Evolutionary conservation across 768 basidiomycete species (phyloP).

Genomic region (Myochromella boudieri): DNA sequence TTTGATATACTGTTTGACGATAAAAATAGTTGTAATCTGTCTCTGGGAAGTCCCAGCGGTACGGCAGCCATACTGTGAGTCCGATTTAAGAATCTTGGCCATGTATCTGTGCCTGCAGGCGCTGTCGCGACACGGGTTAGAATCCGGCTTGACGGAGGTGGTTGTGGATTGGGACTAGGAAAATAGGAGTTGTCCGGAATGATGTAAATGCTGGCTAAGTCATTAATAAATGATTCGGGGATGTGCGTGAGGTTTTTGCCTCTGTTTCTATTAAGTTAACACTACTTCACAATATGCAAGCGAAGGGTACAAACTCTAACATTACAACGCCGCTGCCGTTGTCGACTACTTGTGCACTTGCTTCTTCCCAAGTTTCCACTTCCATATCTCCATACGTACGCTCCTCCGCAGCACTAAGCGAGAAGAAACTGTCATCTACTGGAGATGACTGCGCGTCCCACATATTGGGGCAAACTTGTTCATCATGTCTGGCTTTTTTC

Average conservation of each 20-base stretch:
- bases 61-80: slow-evolving; percentile 30
- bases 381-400: slow-evolving; percentile 30
- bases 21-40: slow-evolving; percentile 58
- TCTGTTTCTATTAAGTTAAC: slow-evolving; percentile 25
- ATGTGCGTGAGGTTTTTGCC: slow-evolving; percentile 44
- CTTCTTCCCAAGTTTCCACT: slow-evolving; percentile 47
- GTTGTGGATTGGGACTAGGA: slow-evolving; percentile 7
- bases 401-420: background rate
- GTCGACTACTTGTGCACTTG: slow-evolving; percentile 43
- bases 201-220: slow-evolving; percentile 46
- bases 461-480: background rate
- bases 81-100: slow-evolving; percentile 19
- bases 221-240: slow-evolving; percentile 45
- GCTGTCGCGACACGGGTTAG: slow-evolving; percentile 35
- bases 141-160: slow-evolving; percentile 18
- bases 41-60: slow-evolving; percentile 39
- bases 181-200: slow-evolving; percentile 34
- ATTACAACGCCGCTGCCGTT: slow-evolving; percentile 48
- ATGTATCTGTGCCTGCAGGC: slow-evolving; percentile 21
- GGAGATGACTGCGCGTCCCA: slow-evolving; percentile 9
- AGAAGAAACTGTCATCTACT: background rate
- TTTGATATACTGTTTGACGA: slow-evolving; percentile 50
- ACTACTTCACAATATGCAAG: background rate
- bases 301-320: slow-evolving; percentile 44
- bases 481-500: slow-evolving; percentile 17